A percentile compares a stretch with the other conserved stretches of the same genome.
These are phyloP conservation scores for Trypanosomatidae sp. DNA, from an alignment of 208 protist species.

Conservation along the genomic window DNA sequence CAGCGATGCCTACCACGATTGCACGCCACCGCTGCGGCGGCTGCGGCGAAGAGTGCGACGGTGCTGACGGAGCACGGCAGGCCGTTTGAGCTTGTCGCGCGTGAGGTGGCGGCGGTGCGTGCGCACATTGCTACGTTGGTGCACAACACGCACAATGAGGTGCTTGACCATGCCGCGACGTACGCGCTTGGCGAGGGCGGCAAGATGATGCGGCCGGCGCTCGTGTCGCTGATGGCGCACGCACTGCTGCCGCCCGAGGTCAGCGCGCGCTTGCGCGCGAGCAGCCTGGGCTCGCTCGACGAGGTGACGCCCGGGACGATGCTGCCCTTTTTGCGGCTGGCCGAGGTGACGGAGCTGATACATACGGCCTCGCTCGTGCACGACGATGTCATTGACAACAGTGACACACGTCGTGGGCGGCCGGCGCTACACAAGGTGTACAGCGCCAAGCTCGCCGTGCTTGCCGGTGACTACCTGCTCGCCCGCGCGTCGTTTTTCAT, in stretches of 20 bases:
- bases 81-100: constrained; percentile 41
- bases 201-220: constrained; percentile 70
- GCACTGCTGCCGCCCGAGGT: constrained; percentile 38
- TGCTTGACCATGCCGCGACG: constrained; percentile 67
- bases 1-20: not conserved
- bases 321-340: constrained; percentile 66
- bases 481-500: constrained; percentile 84
- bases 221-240: constrained; percentile 70
- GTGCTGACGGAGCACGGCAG: constrained; percentile 27
- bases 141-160: constrained; percentile 40
- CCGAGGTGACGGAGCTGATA: constrained; percentile 93
- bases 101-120: constrained; percentile 49
- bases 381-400: constrained; percentile 93
- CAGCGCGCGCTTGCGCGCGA: constrained; percentile 17
- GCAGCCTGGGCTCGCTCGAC: constrained; percentile 32
- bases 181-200: constrained; percentile 47
- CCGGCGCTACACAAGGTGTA: constrained; percentile 69
- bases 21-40: not conserved
- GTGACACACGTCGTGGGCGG: constrained; percentile 82
- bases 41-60: constrained; percentile 9
- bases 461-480: constrained; percentile 91
- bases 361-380: constrained; percentile 94
- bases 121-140: constrained; percentile 49
- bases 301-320: constrained; percentile 44
- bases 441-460: constrained; percentile 79